A percentile compares a stretch with the other conserved stretches of the same genome.
Evolutionary conservation across 352 stramenopile species (phyloP).

Genomic region (Thalassiosira hispida): DNA sequence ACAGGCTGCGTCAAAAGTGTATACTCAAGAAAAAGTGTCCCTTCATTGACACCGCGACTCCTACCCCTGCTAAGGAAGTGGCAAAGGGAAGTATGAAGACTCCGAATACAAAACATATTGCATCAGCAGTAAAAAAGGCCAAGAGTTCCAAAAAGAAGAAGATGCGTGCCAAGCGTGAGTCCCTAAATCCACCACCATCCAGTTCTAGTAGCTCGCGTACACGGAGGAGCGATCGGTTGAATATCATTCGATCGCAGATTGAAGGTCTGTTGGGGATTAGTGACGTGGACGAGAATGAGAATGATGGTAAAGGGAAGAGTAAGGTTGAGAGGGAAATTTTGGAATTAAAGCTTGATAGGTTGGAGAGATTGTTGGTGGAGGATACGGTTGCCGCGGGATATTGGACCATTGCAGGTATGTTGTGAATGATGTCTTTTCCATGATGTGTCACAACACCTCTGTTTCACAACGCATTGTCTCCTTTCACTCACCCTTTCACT

Average conservation of each 20-base stretch:
- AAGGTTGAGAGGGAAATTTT: slow-evolving; percentile 27
- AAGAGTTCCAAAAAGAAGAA: slow-evolving; percentile 11
- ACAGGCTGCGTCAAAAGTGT: slow-evolving; percentile 26
- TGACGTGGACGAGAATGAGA: neutral
- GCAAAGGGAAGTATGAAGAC: slow-evolving; percentile 2
- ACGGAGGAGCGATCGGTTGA: slow-evolving; percentile 43
- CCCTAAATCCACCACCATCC: neutral
- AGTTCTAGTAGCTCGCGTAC: slow-evolving; percentile 10
- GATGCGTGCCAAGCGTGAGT: slow-evolving; percentile 24
- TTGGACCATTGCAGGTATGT: slow-evolving; percentile 53
- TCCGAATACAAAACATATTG: neutral
- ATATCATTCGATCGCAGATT: slow-evolving; percentile 41
- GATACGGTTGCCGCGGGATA: slow-evolving; percentile 25
- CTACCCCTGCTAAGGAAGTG: slow-evolving; percentile 5
- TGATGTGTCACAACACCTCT: neutral
- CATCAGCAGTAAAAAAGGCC: neutral
- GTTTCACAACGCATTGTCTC: neutral
- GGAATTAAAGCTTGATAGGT: slow-evolving; percentile 43
- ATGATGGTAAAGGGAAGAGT: neutral
- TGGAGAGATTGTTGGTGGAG: slow-evolving; percentile 47
- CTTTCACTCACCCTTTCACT: too few relatives aligned
- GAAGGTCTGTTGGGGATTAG: slow-evolving; percentile 30
- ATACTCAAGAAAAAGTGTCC: neutral
- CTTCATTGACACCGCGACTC: neutral
- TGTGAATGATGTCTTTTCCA: slow-evolving; percentile 1